Evolutionary conservation across 495 filamentous ascomycete species (phyloP).

Genomic region (Polyplosphaeria fusca): DNA sequence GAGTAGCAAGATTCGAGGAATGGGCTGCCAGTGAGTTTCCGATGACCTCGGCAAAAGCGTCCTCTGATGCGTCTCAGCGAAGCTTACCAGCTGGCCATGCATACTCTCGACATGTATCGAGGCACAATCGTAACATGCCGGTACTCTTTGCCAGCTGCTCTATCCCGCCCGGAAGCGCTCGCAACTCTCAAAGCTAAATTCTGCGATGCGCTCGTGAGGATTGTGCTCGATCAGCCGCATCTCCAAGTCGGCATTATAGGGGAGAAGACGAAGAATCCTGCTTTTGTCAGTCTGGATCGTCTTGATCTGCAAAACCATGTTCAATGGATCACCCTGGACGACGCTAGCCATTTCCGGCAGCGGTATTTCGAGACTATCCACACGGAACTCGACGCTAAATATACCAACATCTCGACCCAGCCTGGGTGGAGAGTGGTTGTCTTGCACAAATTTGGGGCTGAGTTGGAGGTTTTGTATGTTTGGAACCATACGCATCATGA

Average conservation of each 20-base stretch:
- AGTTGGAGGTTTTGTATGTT: constrained; percentile 11
- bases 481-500: constrained; percentile 27
- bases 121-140: constrained; percentile 24
- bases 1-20: constrained; percentile 4
- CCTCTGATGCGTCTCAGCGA: constrained; percentile 18
- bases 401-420: constrained; percentile 6
- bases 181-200: constrained; percentile 2
- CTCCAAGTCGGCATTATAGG: constrained; percentile 18
- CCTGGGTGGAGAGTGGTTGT: constrained; percentile 21
- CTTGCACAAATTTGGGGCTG: not conserved
- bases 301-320: constrained; percentile 18
- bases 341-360: not conserved
- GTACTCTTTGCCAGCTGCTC: constrained; percentile 9
- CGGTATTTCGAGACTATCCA: constrained; percentile 9
- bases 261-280: constrained; percentile 12
- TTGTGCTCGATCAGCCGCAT: constrained; percentile 13
- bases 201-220: constrained; percentile 3
- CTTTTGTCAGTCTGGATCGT: constrained; percentile 8
- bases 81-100: constrained; percentile 19
- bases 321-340: constrained; percentile 6
- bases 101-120: constrained; percentile 23
- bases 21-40: constrained; percentile 23
- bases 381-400: constrained; percentile 13
- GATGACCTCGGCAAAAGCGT: not conserved
- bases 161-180: constrained; percentile 5